Base-by-base conservation (phyloP, 2,329 filamentous ascomycete genomes). In the Apiospora kogelbergensis region DNA sequence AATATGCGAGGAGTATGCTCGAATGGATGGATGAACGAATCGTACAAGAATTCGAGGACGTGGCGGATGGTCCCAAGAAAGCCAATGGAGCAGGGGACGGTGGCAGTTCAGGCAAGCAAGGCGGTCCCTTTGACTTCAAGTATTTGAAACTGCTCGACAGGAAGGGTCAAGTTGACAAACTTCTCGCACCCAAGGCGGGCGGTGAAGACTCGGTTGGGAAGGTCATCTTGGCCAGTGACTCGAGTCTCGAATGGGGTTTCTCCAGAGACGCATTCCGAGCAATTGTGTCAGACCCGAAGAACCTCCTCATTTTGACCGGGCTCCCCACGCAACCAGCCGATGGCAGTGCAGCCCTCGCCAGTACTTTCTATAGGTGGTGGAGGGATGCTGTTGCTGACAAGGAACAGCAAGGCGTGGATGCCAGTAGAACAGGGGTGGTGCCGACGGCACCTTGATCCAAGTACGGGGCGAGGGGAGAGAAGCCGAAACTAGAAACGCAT, bases 1-100 rank as follows among this genome's bases (percentile, higher is more conserved):
- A 94, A 67, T 93, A 98, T 73, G 93, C 95, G 33, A 88, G 95
- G 73, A 98, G 95, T 79, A 97, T 99, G 93, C 84, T 99, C 41
- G 96, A 99, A 78, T 99, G 96, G 96, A 98, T 99, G 95, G 95
- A 98, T 77, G 95, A 98, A 76, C 91, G 90, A 69, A 97, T 99
- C 70, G 92, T 97, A 53, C 90, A 94, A 68, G 95, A 98, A 75
- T 97, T 97, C 71, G 95, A 97, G 78, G 90, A 91, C 17, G 85
- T 90, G 64, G 87, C 86, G 1, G 87, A 89, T 71, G 83, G 81
- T 3, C 76, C 78, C 9, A 81, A 80, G 69, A 82, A 85, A 71
- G 77, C 81, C 3, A 84, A 82, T 70, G 80, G 83, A 9, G 83
- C 84, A 13, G 80, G 82, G 0, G 79, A 83, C 15, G 83, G 81